Evolutionary conservation across 2,329 filamentous ascomycete genomes (phyloP).

Genomic region (Didymellaceae sp.): DNA sequence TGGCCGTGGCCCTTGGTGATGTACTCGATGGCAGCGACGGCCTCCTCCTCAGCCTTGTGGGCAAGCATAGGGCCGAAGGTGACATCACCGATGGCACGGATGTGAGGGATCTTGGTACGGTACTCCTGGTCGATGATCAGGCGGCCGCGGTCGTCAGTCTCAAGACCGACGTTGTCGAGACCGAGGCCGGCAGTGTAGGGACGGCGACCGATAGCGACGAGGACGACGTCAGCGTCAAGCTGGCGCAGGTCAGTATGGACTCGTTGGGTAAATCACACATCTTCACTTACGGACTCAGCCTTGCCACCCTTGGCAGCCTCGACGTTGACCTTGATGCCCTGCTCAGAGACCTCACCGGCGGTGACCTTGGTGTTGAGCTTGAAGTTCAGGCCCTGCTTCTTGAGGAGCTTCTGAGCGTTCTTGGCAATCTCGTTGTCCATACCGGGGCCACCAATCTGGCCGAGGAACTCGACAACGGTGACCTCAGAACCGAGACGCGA

Average conservation of each 20-base stretch:
- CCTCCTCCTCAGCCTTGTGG: slow-evolving; percentile 99
- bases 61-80: slow-evolving; percentile 99
- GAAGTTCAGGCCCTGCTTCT: slow-evolving; percentile 98
- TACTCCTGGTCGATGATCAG: slow-evolving; percentile 98
- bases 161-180: slow-evolving; percentile 90
- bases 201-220: slow-evolving; percentile 94
- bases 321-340: slow-evolving; percentile 79
- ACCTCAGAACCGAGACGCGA: slow-evolving; percentile 91
- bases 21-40: slow-evolving; percentile 91
- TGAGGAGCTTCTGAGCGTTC: slow-evolving; percentile 86
- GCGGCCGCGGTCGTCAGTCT: slow-evolving; percentile 90
- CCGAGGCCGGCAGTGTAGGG: slow-evolving; percentile 92
- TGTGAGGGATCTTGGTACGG: slow-evolving; percentile 96
- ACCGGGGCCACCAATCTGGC: slow-evolving; percentile 94
- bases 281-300: slow-evolving; percentile 75
- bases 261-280: background rate
- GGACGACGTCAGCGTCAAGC: slow-evolving; percentile 93
- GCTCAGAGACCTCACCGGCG: slow-evolving; percentile 79
- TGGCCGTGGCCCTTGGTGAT: slow-evolving; percentile 98
- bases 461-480: slow-evolving; percentile 95
- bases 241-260: slow-evolving; percentile 49
- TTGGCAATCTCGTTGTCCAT: slow-evolving; percentile 97
- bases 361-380: slow-evolving; percentile 96
- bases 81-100: slow-evolving; percentile 93
- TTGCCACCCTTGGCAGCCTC: slow-evolving; percentile 97